A percentile compares a stretch with the other conserved stretches of the same genome.
Conservation (phyloP, 2,329 filamentous ascomycete species). For the Microdochium nivale region DNA sequence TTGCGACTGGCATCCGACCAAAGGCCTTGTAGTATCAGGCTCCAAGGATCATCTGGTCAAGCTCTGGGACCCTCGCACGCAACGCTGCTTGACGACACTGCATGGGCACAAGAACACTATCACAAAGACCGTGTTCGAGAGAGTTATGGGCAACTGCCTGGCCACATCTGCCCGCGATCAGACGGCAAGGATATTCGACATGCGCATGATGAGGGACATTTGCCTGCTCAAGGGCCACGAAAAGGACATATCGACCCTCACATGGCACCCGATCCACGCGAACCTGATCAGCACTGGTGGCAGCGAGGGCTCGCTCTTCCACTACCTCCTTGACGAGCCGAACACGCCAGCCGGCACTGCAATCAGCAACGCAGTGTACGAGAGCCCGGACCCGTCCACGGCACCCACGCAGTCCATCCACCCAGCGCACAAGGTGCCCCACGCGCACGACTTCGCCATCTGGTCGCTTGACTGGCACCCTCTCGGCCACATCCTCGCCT, state of each 20-base stretch:
- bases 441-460: conserved; percentile 88
- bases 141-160: conserved; percentile 72
- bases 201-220: conserved; percentile 97
- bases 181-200: conserved; percentile 85
- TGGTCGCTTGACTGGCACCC: conserved; percentile 99
- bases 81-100: conserved; percentile 83
- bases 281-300: conserved; percentile 86
- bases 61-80: conserved; percentile 92
- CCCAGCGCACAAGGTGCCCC: conserved; percentile 78
- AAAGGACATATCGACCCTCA: conserved; percentile 86
- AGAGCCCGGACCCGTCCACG: conserved; percentile 69
- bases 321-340: conserved; percentile 93
- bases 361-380: conserved; percentile 71
- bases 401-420: conserved; percentile 85
- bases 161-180: conserved; percentile 91
- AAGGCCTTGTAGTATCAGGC: conserved; percentile 87
- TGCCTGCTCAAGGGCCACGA: conserved; percentile 89
- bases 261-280: conserved; percentile 90
- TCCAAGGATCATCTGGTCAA: conserved; percentile 98
- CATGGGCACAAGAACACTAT: conserved; percentile 98
- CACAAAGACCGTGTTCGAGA: conserved; percentile 85
- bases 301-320: conserved; percentile 79
- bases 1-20: conserved; percentile 95
- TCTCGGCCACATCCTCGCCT: conserved; percentile 87
- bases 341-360: conserved; percentile 71